These are phyloP conservation scores for Cenchrus americanus DNA, from an alignment of 176 grass and related monocot species.

Conservation along the genomic window DNA sequence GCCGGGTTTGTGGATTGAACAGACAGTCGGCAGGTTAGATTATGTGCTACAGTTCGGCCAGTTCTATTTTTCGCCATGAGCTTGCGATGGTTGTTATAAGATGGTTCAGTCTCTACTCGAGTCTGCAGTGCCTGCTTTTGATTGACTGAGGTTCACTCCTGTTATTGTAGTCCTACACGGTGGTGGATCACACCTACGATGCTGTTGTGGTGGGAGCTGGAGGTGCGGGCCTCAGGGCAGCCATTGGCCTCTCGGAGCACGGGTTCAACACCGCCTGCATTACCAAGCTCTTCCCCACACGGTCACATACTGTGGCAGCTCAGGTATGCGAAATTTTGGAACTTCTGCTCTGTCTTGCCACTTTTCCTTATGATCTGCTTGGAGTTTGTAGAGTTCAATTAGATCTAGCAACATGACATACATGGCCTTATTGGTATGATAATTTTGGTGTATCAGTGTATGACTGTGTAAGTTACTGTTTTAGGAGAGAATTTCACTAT, in stretches of 20 bases:
- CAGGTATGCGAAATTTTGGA: not conserved
- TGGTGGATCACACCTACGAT: conserved; percentile 7
- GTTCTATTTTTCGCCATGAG: not conserved
- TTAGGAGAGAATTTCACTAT: not conserved
- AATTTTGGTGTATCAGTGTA: not conserved
- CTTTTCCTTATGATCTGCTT: not conserved
- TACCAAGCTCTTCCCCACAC: not conserved
- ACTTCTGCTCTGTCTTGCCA: not conserved
- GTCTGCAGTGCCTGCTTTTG: not conserved
- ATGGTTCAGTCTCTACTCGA: not conserved
- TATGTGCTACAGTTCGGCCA: not conserved
- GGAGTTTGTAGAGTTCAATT: not conserved
- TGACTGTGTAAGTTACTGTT: not conserved
- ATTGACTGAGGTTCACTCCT: not conserved
- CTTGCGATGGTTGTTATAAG: not conserved
- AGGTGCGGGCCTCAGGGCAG: not conserved
- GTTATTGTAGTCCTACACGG: not conserved
- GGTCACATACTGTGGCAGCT: not conserved
- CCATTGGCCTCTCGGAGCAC: not conserved
- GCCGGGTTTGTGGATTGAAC: not conserved
- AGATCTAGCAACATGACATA: not conserved
- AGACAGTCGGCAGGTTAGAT: not conserved
- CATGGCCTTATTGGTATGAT: not conserved
- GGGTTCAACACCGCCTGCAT: conserved; percentile 5
- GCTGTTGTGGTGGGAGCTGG: not conserved